Percentiles rank a stretch among this genome's conserved stretches.
Evolutionary conservation across 371 early-diverging fungal species (phyloP).

Genomic region (Funneliformis caledonium): DNA sequence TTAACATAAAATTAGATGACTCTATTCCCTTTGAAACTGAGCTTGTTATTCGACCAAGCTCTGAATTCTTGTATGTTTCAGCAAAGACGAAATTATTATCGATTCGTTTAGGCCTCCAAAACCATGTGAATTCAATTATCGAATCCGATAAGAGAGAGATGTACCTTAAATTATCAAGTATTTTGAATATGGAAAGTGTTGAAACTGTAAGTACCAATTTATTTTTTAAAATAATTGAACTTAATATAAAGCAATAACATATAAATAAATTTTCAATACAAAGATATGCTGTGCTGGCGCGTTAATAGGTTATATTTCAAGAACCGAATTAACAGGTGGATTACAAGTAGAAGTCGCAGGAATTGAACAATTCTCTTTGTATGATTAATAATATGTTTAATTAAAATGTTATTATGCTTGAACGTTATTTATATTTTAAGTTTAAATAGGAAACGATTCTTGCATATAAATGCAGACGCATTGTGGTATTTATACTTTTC

Average conservation of each 20-base stretch:
- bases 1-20: constrained; percentile 6
- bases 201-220: constrained; percentile 50
- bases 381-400: constrained; percentile 26
- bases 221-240: constrained; percentile 33
- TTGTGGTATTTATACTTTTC: constrained; percentile 48
- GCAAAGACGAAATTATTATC: constrained; percentile 55
- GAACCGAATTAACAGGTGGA: constrained; percentile 45
- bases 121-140: constrained; percentile 39
- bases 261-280: neutral
- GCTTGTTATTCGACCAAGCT: constrained; percentile 52
- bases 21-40: constrained; percentile 41
- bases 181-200: constrained; percentile 55
- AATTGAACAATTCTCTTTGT: constrained; percentile 45
- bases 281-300: constrained; percentile 73
- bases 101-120: constrained; percentile 45
- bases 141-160: constrained; percentile 54
- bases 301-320: constrained; percentile 56
- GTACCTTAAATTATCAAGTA: constrained; percentile 56
- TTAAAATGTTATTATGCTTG: constrained; percentile 42
- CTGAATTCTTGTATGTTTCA: constrained; percentile 60
- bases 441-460: constrained; percentile 47
- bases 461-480: constrained; percentile 64
- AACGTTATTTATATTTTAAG: neutral
- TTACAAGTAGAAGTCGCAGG: constrained; percentile 35
- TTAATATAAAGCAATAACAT: neutral